A percentile compares a stretch with the other conserved stretches of the same genome.
Evolutionary conservation across 495 filamentous ascomycete genomes (phyloP).

Genomic region (Penicillium macrosclerotiorum): DNA sequence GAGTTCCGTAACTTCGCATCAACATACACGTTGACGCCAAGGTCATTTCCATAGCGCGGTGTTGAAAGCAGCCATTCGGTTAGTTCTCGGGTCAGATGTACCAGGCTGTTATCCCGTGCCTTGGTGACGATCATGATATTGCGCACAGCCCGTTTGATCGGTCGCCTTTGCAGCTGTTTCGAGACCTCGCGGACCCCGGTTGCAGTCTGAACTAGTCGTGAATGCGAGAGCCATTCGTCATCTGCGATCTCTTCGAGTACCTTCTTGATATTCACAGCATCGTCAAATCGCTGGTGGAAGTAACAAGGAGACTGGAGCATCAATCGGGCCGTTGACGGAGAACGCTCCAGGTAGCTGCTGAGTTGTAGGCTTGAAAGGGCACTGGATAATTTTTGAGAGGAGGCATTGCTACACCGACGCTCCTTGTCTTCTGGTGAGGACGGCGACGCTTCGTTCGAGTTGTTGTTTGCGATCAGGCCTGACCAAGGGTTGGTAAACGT

Average conservation of each 20-base stretch:
- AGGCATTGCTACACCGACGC: constrained; percentile 45
- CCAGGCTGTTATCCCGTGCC: constrained; percentile 85
- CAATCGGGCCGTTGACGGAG: constrained; percentile 61
- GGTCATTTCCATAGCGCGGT: constrained; percentile 73
- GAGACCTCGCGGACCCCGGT: constrained; percentile 92
- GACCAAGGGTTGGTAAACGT: constrained; percentile 47
- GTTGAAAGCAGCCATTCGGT: constrained; percentile 83
- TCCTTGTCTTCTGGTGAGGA: constrained; percentile 38
- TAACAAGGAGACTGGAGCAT: constrained; percentile 87
- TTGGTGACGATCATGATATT: constrained; percentile 98
- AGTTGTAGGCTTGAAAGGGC: constrained; percentile 62
- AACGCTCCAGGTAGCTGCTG: constrained; percentile 39
- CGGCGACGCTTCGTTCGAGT: constrained; percentile 20
- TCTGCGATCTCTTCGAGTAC: constrained; percentile 90
- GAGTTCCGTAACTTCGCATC: constrained; percentile 86
- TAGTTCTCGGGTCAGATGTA: constrained; percentile 80
- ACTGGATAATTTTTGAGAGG: constrained; percentile 62
- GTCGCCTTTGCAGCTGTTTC: constrained; percentile 83
- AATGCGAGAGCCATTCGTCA: constrained; percentile 89
- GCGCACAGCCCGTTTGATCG: constrained; percentile 80
- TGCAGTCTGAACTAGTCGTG: constrained; percentile 88
- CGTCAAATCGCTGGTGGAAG: constrained; percentile 94
- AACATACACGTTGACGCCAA: constrained; percentile 89
- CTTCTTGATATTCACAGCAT: constrained; percentile 91
- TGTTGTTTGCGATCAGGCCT: constrained; percentile 34